Percentiles rank a stretch among this genome's conserved stretches.
phyloP scores from a whole-genome alignment of 306 rosid genomes.

The Oxytropis ochrocephala region DNA sequence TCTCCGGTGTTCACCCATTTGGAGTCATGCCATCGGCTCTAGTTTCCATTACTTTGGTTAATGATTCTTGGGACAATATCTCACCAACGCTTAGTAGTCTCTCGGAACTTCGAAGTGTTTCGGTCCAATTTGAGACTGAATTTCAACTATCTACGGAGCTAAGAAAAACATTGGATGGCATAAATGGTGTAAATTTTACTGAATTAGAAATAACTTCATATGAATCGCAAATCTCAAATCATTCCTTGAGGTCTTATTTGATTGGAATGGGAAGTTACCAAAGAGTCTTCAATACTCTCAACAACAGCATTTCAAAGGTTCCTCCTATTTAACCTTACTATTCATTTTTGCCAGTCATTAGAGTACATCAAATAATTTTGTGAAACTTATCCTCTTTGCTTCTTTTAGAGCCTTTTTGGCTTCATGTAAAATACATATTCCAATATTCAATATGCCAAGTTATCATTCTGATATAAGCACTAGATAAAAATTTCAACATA shows the following conservation, averaged over 20 bases:
- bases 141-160: background rate
- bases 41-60: background rate
- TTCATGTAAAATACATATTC: too few relatives aligned
- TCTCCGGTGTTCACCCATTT: background rate
- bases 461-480: background rate
- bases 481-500: background rate
- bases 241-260: background rate
- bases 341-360: background rate
- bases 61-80: background rate
- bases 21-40: background rate
- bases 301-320: slow-evolving; percentile 18
- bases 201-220: background rate
- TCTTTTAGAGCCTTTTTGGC: too few relatives aligned
- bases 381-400: too few relatives aligned
- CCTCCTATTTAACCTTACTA: background rate
- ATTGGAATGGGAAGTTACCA: slow-evolving; percentile 10
- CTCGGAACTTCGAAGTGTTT: background rate
- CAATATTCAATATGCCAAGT: background rate
- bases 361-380: too few relatives aligned
- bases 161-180: background rate
- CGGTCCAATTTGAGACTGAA: background rate
- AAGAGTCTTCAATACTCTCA: background rate
- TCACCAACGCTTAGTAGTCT: background rate
- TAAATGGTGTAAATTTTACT: background rate
- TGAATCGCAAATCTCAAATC: background rate